Evolutionary conservation across 228 moss, liverwort and hornwort genomes (phyloP).

Genomic region (Sphagnum fallax): DNA sequence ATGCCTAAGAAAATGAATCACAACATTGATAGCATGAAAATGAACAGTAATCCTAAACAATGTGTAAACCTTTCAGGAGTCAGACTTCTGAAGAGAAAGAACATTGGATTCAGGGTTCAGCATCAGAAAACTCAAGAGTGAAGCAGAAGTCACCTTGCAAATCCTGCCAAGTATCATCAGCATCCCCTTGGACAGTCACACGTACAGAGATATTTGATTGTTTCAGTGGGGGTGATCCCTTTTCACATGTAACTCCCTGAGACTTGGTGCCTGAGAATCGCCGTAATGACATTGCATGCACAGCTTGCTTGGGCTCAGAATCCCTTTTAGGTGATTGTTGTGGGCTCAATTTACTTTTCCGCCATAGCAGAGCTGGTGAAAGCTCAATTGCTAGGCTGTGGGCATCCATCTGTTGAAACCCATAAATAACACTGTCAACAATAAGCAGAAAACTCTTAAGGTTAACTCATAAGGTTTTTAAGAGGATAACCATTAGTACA

Average conservation of each 20-base stretch:
- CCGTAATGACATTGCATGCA: slow-evolving; percentile 10
- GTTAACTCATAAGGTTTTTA: background rate
- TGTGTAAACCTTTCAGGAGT: background rate
- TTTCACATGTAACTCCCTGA: slow-evolving; percentile 3
- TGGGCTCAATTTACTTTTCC: slow-evolving; percentile 32
- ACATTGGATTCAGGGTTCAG: background rate
- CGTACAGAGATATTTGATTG: slow-evolving; percentile 30
- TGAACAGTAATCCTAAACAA: background rate
- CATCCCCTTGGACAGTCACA: slow-evolving; percentile 29
- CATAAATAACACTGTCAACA: background rate
- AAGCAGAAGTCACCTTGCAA: slow-evolving; percentile 7
- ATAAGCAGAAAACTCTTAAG: background rate
- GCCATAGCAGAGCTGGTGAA: slow-evolving; percentile 51
- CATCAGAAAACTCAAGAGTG: background rate
- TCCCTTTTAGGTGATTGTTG: slow-evolving; percentile 10
- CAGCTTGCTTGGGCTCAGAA: background rate
- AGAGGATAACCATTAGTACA: background rate
- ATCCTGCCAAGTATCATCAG: slow-evolving; percentile 17
- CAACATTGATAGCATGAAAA: no score
- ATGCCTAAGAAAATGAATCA: no score
- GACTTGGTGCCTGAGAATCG: slow-evolving; percentile 9
- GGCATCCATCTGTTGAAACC: slow-evolving; percentile 48
- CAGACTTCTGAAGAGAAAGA: background rate
- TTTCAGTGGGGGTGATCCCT: slow-evolving; percentile 13
- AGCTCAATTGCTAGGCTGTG: slow-evolving; percentile 67